A percentile compares a stretch with the other conserved stretches of the same genome.
These are phyloP conservation scores for Cyberlindnera euphorbiiphila DNA, from an alignment of 805 yeast genomes.

Conservation along the genomic window DNA sequence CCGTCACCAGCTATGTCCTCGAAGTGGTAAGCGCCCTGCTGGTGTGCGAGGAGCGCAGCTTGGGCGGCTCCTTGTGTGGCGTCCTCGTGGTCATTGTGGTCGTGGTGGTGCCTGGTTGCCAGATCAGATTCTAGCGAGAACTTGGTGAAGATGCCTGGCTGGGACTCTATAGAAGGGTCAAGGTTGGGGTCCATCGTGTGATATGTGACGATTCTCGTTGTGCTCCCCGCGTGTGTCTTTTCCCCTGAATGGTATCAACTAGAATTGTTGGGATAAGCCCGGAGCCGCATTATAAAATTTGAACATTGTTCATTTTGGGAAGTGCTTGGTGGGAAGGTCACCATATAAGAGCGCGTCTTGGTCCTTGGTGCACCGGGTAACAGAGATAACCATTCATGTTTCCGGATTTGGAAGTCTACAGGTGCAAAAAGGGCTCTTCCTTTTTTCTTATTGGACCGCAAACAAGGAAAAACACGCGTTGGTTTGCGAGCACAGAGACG, in stretches of 20 bases:
- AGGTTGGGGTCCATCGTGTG: conserved; percentile 21
- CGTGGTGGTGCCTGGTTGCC: conserved; percentile 8
- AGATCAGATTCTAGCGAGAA: conserved; percentile 17
- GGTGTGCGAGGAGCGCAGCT: conserved; percentile 14
- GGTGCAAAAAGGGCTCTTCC: too few relatives aligned
- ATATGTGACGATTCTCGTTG: neutral
- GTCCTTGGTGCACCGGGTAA: conserved; percentile 8
- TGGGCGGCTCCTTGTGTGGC: conserved; percentile 11
- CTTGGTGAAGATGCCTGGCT: conserved; percentile 21
- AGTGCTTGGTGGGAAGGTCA: too few relatives aligned
- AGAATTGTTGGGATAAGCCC: too few relatives aligned
- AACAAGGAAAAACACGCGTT: conserved; percentile 1
- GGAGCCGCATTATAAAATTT: too few relatives aligned
- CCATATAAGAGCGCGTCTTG: conserved; percentile 4
- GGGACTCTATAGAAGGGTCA: conserved; percentile 25
- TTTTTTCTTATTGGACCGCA: conserved; percentile 5
- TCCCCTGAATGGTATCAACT: neutral
- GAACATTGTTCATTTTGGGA: conserved; percentile 8
- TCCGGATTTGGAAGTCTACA: conserved; percentile 7
- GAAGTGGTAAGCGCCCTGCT: conserved; percentile 4
- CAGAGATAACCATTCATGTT: neutral
- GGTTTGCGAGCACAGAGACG: too few relatives aligned
- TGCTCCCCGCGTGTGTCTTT: too few relatives aligned
- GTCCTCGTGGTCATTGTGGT: conserved; percentile 5
- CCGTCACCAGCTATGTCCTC: neutral